A percentile compares a stretch with the other conserved stretches of the same genome.
These are phyloP conservation scores for Neofusicoccum parvum DNA, from an alignment of 2,329 filamentous ascomycete genomes.

Conservation along the genomic window DNA sequence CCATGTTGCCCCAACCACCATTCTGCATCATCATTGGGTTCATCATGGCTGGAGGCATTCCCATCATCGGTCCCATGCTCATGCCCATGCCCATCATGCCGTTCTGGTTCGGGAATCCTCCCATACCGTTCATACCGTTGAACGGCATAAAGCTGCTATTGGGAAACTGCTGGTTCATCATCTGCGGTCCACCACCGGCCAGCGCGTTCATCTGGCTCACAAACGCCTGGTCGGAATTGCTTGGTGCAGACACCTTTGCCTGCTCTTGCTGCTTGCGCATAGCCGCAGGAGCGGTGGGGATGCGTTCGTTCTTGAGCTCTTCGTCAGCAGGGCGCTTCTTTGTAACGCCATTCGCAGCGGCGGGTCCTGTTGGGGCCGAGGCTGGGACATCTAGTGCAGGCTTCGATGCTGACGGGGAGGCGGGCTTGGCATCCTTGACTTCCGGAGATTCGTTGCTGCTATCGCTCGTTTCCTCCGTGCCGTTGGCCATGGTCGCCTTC, in stretches of 20 bases:
- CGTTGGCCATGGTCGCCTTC: constrained; percentile 31
- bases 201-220: constrained; percentile 50
- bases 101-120: constrained; percentile 50
- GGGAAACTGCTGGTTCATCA: constrained; percentile 18
- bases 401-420: constrained; percentile 3
- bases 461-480: constrained; percentile 14
- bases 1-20: constrained; percentile 36
- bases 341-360: constrained; percentile 33
- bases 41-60: constrained; percentile 47
- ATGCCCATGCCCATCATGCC: constrained; percentile 46
- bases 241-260: constrained; percentile 29
- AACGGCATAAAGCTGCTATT: constrained; percentile 25
- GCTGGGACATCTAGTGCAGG: constrained; percentile 3
- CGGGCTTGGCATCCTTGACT: constrained; percentile 16
- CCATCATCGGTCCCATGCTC: constrained; percentile 48
- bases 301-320: constrained; percentile 50
- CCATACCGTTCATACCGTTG: constrained; percentile 43
- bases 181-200: constrained; percentile 27
- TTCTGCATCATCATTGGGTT: constrained; percentile 40
- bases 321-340: constrained; percentile 87
- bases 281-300: constrained; percentile 48
- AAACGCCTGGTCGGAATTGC: constrained; percentile 43
- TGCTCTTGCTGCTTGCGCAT: constrained; percentile 44
- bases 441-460: constrained; percentile 5
- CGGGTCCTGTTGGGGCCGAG: constrained; percentile 23